Base-by-base conservation (phyloP, 1,284 basidiomycete genomes). In the Microbotryomycetes sp. region DNA sequence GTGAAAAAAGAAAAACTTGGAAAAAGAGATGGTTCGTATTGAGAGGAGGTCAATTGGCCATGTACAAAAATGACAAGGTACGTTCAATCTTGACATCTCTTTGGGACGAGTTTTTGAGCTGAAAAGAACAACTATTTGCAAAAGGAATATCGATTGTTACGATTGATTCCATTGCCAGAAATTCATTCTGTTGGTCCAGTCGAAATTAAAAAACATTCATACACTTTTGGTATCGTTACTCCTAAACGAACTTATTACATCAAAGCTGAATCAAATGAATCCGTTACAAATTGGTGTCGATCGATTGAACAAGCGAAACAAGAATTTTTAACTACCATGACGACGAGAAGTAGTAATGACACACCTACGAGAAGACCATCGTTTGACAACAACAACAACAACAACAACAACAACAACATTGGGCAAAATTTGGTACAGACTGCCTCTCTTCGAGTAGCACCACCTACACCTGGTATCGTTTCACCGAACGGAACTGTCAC, bases 11-110 rank as follows among this genome's bases (percentile, higher is more conserved):
- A 76, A 97, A 97, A 86, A 92, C 87, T 1, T 98, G 94, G 94
- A 97, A 97, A 81, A 93, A 93, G 79, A 84, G 94, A 42, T 98
- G 94, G 94, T 98, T 97, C 71, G 96, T 98, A 0, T 79, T 98
- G 62, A 84, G 94, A 16, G 84, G 89, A 0, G 88, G 88, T 19
- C 90, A 93, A 75, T 79, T 99, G 54, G 92, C 92, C 15, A 97
- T 96, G 78, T 98, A 98, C 84, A 97, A 97, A 80, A 92, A 86
- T 60, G 87, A 89, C 54, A 79, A 80, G 74, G 79, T 80, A 52
- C 56, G 76, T 58, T 14, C 3, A 2, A 19, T 6, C 6, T 19
- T 14, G 22, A 23, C 4, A 15, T 46, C n/a, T n/a, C n/a, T n/a
- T n/a, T n/a, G n/a, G n/a, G n/a, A n/a, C n/a, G n/a, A n/a, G n/a